Percentiles rank a stretch among this genome's conserved stretches.
Conservation (phyloP, 345 rosid genomes). For the Erucastrum elatum region DNA sequence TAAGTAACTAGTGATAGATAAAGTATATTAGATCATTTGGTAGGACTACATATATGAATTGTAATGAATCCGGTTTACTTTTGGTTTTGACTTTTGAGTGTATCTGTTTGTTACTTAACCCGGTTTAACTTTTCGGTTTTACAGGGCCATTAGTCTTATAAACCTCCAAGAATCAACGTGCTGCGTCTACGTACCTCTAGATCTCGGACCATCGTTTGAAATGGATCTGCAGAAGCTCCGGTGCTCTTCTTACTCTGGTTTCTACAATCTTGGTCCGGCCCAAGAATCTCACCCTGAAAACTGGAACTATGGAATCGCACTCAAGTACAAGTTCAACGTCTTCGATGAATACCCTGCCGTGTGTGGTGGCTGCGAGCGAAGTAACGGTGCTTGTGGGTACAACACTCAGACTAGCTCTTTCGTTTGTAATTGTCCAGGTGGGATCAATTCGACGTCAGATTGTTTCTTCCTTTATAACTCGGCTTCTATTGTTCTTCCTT, state of each 20-base stretch:
- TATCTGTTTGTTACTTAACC: background rate
- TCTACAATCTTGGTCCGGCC: slow-evolving; percentile 68
- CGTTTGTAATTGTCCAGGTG: slow-evolving; percentile 70
- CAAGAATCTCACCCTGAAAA: slow-evolving; percentile 76
- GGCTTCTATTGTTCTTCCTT: slow-evolving; percentile 20
- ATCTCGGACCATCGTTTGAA: slow-evolving; percentile 84
- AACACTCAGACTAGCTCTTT: slow-evolving; percentile 51
- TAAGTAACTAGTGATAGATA: background rate
- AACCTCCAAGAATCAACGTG: slow-evolving; percentile 78
- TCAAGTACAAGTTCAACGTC: slow-evolving; percentile 79
- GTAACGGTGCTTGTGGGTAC: slow-evolving; percentile 79
- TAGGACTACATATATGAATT: background rate
- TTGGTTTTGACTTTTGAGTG: background rate
- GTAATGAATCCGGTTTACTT: background rate
- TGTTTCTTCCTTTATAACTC: slow-evolving; percentile 53
- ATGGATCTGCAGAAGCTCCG: slow-evolving; percentile 67
- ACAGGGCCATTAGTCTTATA: slow-evolving; percentile 63
- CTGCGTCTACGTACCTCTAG: slow-evolving; percentile 85
- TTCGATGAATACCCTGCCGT: slow-evolving; percentile 66
- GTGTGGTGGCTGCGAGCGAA: slow-evolving; percentile 72
- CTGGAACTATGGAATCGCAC: slow-evolving; percentile 85
- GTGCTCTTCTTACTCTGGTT: slow-evolving; percentile 73
- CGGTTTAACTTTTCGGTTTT: slow-evolving; percentile 30
- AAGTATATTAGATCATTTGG: background rate
- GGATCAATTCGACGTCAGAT: slow-evolving; percentile 62